These are phyloP conservation scores for Nepenthes mirabilis DNA, from an alignment of 148 eudicot genomes.

Conservation along the genomic window DNA sequence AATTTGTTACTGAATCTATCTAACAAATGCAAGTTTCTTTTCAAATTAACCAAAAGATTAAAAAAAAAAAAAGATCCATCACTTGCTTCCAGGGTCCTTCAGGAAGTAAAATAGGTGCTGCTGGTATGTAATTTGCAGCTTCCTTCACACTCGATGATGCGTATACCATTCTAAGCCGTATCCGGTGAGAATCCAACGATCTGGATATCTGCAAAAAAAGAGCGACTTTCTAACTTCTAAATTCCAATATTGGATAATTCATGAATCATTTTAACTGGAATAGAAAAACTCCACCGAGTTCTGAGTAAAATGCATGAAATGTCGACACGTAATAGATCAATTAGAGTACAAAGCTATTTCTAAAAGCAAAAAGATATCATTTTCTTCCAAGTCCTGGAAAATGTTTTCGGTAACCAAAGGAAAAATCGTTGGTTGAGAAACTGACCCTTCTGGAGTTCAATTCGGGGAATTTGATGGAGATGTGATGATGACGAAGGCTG, in stretches of 20 bases:
- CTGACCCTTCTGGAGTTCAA: constrained; percentile 18
- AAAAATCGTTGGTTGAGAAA: background rate
- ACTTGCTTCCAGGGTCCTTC: constrained; percentile 96
- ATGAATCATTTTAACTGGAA: background rate
- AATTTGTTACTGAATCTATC: no score
- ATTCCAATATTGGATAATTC: no score
- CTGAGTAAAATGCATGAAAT: background rate
- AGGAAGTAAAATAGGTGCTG: constrained; percentile 86
- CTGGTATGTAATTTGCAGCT: constrained; percentile 46
- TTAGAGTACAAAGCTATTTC: background rate
- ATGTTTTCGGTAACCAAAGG: background rate
- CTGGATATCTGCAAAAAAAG: constrained; percentile 19
- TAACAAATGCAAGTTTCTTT: no score
- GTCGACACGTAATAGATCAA: background rate
- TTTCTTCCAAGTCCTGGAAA: background rate
- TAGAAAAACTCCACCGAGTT: background rate
- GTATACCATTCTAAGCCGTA: constrained; percentile 21
- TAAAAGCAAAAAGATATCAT: background rate
- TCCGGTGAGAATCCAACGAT: constrained; percentile 12
- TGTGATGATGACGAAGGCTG: constrained; percentile 9
- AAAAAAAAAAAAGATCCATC: background rate
- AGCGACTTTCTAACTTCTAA: no score
- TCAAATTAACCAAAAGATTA: background rate
- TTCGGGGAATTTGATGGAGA: constrained; percentile 19
- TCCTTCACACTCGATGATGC: constrained; percentile 31